Conservation (phyloP, 441 rosid genomes). For the Metrosideros polymorpha region DNA sequence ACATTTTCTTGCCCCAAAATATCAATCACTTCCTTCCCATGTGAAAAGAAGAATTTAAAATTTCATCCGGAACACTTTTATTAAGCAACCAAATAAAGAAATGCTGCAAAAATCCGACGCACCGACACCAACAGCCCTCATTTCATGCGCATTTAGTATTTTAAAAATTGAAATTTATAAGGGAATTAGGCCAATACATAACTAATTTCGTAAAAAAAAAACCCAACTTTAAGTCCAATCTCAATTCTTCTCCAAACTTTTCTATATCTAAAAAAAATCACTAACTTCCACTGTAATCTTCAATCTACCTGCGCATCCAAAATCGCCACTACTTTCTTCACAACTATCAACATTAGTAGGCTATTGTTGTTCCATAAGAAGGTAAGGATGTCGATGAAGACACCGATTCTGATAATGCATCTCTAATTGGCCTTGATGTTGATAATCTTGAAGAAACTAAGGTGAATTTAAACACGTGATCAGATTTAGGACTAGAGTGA, state of each 20-base stretch:
- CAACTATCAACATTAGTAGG: fast-evolving
- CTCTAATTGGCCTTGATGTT: fast-evolving
- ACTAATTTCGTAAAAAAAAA: too few relatives aligned
- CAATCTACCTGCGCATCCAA: not conserved
- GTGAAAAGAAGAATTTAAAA: not conserved
- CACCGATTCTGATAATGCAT: fast-evolving
- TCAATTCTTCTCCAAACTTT: not conserved
- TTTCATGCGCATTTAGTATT: not conserved
- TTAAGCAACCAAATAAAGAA: not conserved
- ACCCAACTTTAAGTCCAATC: not conserved
- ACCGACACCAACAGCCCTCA: not conserved
- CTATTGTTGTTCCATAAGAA: not conserved
- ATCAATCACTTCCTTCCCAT: not conserved
- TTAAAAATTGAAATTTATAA: not conserved
- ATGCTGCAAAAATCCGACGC: not conserved
- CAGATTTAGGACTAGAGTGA: fast-evolving
- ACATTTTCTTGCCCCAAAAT: not conserved
- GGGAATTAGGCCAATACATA: too few relatives aligned
- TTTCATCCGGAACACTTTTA: not conserved
- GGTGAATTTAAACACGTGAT: fast-evolving
- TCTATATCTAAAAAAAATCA: not conserved
- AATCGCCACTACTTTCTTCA: not conserved
- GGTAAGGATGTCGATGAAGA: fast-evolving
- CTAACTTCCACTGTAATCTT: not conserved
- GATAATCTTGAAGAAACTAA: not conserved